A percentile compares a stretch with the other conserved stretches of the same genome.
These are phyloP conservation scores for Nasturtium officinale DNA, from an alignment of 345 rosid species.

Conservation along the genomic window DNA sequence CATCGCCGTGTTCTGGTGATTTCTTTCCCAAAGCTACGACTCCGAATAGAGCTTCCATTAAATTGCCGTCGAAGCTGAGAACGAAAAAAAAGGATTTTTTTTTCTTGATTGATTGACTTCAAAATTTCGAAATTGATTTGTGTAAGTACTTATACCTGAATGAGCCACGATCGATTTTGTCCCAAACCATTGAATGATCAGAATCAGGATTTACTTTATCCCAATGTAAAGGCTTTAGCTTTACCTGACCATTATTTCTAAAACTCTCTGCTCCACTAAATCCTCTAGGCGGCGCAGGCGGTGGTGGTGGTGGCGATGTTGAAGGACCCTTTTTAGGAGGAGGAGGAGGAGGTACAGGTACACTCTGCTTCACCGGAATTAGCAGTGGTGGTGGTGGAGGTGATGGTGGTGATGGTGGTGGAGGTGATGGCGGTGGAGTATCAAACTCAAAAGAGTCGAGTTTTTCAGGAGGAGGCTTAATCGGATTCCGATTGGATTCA, in stretches of 20 bases:
- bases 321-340: conserved; percentile 23
- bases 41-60: conserved; percentile 95
- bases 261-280: conserved; percentile 36
- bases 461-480: conserved; percentile 6
- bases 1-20: conserved; percentile 42
- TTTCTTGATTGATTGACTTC: not conserved
- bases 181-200: conserved; percentile 93
- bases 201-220: conserved; percentile 67
- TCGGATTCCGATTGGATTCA: not conserved
- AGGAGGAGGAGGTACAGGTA: conserved; percentile 33
- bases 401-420: not conserved
- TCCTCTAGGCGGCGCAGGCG: conserved; percentile 44
- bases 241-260: conserved; percentile 50
- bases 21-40: conserved; percentile 58
- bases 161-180: conserved; percentile 76
- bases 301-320: conserved; percentile 59
- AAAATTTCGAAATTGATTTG: not conserved
- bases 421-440: conserved; percentile 13
- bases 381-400: conserved; percentile 38
- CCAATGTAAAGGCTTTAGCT: conserved; percentile 90
- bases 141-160: conserved; percentile 55
- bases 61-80: conserved; percentile 69
- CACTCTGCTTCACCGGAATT: conserved; percentile 37
- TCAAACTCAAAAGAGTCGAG: not conserved
- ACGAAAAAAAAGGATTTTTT: not conserved